A percentile compares a stretch with the other conserved stretches of the same genome.
Conservation (phyloP, 2,329 filamentous ascomycete genomes). For the Aspergillus oerlinghausenensis region DNA sequence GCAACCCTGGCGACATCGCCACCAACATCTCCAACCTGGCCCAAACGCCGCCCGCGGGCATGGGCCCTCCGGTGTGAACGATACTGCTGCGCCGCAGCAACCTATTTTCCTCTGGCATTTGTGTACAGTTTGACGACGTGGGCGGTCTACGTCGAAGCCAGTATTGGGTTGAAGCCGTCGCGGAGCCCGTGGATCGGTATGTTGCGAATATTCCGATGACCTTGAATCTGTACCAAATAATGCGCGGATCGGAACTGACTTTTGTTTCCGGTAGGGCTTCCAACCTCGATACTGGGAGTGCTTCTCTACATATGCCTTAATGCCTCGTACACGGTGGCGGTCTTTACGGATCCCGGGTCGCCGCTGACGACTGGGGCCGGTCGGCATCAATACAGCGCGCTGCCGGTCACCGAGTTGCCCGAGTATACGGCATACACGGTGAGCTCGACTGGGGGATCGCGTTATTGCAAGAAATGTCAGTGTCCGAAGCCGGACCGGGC, state of each 20-base stretch:
- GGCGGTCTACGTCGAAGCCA: slow-evolving; percentile 83
- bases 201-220: slow-evolving; percentile 2
- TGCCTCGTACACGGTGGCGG: slow-evolving; percentile 84
- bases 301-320: slow-evolving; percentile 74
- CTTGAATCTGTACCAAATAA: not conserved
- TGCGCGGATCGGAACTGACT: slow-evolving; percentile 1
- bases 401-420: slow-evolving; percentile 68
- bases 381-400: slow-evolving; percentile 61
- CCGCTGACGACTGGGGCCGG: slow-evolving; percentile 40
- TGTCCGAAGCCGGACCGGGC: slow-evolving; percentile 89
- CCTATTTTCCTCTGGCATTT: slow-evolving; percentile 82
- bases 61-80: slow-evolving; percentile 62
- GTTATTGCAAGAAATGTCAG: slow-evolving; percentile 98
- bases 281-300: slow-evolving; percentile 60
- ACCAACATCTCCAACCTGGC: slow-evolving; percentile 37
- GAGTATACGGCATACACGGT: slow-evolving; percentile 76
- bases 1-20: slow-evolving; percentile 35
- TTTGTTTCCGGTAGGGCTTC: slow-evolving; percentile 23
- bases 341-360: slow-evolving; percentile 84
- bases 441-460: slow-evolving; percentile 78
- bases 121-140: slow-evolving; percentile 89
- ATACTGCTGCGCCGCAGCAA: slow-evolving; percentile 72
- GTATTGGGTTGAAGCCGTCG: slow-evolving; percentile 59
- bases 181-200: slow-evolving; percentile 46
- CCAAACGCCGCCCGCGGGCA: slow-evolving; percentile 38